These are phyloP conservation scores for Penicillium flavigenum DNA, from an alignment of 495 filamentous ascomycete genomes.

Conservation along the genomic window DNA sequence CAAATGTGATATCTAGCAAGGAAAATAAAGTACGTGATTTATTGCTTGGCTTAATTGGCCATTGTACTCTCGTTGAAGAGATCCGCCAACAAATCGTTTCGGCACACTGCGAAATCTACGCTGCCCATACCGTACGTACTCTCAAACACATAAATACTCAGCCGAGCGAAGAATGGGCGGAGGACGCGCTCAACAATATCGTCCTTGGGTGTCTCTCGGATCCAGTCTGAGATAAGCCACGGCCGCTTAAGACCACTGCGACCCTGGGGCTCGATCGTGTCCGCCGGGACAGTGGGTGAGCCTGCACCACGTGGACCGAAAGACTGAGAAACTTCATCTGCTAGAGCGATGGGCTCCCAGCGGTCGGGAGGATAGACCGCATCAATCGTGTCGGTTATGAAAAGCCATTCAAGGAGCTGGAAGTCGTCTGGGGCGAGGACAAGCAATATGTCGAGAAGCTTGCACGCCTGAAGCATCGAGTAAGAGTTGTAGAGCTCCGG, in stretches of 20 bases:
- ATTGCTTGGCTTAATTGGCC: slow-evolving; percentile 33
- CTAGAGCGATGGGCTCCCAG: slow-evolving; percentile 72
- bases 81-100: slow-evolving; percentile 69
- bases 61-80: slow-evolving; percentile 74
- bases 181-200: slow-evolving; percentile 73
- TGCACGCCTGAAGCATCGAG: slow-evolving; percentile 83
- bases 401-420: slow-evolving; percentile 93
- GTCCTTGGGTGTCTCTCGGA: slow-evolving; percentile 57
- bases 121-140: slow-evolving; percentile 80
- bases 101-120: slow-evolving; percentile 68
- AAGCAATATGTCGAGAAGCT: slow-evolving; percentile 82
- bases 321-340: slow-evolving; percentile 82
- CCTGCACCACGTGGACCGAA: slow-evolving; percentile 54
- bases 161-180: slow-evolving; percentile 82
- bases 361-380: slow-evolving; percentile 82
- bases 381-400: slow-evolving; percentile 94
- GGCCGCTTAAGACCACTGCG: slow-evolving; percentile 36
- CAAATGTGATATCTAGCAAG: background rate
- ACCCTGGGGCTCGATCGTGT: slow-evolving; percentile 34
- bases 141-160: slow-evolving; percentile 92
- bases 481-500: slow-evolving; percentile 74
- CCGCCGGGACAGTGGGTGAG: slow-evolving; percentile 33
- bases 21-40: slow-evolving; percentile 4
- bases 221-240: slow-evolving; percentile 45
- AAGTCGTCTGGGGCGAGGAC: slow-evolving; percentile 92